Base-by-base conservation (phyloP, 495 filamentous ascomycete species). In the Physcia stellaris region DNA sequence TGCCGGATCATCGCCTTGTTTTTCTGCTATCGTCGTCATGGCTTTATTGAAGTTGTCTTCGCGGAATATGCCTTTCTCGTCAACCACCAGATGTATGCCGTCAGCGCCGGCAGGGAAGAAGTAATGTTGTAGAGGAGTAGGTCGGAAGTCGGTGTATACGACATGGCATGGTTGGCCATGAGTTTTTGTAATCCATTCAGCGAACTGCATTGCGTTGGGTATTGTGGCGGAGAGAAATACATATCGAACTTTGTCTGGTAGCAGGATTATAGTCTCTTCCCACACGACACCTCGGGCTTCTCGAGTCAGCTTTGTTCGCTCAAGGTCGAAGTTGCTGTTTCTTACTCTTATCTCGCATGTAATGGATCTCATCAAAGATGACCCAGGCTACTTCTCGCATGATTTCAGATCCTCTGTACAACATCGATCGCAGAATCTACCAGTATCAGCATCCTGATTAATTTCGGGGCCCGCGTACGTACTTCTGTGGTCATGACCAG, bases 301-400 rank as follows among this genome's bases (percentile, higher is more conserved):
- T 31, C 44, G 12, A 48, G 23, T 40, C 37, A 27, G 19, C 33
- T 42, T 32, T 48, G 42, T 39, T 24, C 36, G 29, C 24, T 35
- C 21, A 13, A 42, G 16, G 26, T 9, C 31, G 12, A 17, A 12
- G 24, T 15, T 42, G 23, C 20, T 19, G 42, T 40, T 4, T 50
- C 52, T 41, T 52, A 67, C 66, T 61, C 52, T 86, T 84, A 62
- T 98, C 90, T 48, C 90, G 72, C 81, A 98, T 77, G 65, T 96
- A 98, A 60, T 98, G 90, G 34, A 98, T 92, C 58, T 98, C 90
- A 56, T 98, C 90, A 48, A 98, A 98, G 3, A 96, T 62, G 6
- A 98, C 92, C 90, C 90, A 96, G 18, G 75, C 83, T 4, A 96
- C 92, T 63, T 98, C 90, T 45, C 90, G 83, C 90, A 96, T 96